phyloP scores from a whole-genome alignment of 306 rosid species.

The Fagus crenata region DNA sequence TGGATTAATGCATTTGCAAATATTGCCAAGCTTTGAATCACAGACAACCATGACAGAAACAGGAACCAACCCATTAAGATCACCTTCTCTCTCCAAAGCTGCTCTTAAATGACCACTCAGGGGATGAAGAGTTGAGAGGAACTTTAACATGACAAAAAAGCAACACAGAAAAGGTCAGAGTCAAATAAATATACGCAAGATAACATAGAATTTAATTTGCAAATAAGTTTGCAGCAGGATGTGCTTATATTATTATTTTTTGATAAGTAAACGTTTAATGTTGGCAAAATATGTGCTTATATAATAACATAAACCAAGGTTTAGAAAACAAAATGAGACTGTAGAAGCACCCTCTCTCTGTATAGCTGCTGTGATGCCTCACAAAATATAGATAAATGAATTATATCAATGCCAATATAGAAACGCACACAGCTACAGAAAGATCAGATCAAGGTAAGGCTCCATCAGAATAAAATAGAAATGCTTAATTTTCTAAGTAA shows the following conservation, averaged over 20 bases:
- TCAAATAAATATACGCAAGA: slow-evolving; percentile 7
- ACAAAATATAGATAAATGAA: background rate
- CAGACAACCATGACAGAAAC: slow-evolving; percentile 57
- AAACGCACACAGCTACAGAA: background rate
- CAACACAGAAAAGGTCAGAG: slow-evolving; percentile 27
- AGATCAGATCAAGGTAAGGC: background rate
- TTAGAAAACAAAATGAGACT: background rate
- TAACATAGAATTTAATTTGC: background rate
- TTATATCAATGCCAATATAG: background rate
- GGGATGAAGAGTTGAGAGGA: slow-evolving; percentile 68
- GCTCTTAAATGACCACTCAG: slow-evolving; percentile 85
- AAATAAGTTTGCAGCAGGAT: too few relatives aligned
- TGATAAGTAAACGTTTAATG: too few relatives aligned
- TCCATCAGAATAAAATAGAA: background rate
- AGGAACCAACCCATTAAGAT: slow-evolving; percentile 59
- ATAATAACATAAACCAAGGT: background rate
- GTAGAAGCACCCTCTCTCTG: background rate
- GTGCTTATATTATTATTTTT: too few relatives aligned
- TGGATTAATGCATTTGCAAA: slow-evolving; percentile 69
- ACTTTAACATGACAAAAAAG: slow-evolving; percentile 53
- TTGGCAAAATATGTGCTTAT: background rate
- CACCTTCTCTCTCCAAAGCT: slow-evolving; percentile 64
- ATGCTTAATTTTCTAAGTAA: background rate
- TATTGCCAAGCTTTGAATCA: slow-evolving; percentile 56
- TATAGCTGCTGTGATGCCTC: background rate